Base-by-base conservation (phyloP, 2,329 filamentous ascomycete species). In the Xylariaceae sp. region DNA sequence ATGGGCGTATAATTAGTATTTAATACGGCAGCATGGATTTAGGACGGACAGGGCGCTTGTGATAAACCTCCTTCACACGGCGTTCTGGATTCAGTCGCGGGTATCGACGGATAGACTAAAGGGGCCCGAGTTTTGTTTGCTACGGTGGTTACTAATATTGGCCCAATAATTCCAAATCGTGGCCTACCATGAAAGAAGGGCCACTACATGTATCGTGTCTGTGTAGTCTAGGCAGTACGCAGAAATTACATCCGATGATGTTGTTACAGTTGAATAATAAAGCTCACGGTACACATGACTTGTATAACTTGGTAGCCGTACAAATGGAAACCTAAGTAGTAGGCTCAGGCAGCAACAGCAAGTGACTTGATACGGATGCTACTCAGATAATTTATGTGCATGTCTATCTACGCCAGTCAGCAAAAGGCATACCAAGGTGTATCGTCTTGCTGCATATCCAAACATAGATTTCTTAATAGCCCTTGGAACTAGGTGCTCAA, bases 1-100 rank as follows among this genome's bases (percentile, higher is more conserved):
- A 97, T 97, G 92, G 90, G 91, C 5, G 88, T 96, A 40, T 96
- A 80, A 51, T 23, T 41, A 12, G 19, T 50, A 29, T 23, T 23
- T 14, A 10, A 37, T 19, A 40, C 41, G 40, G 40, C 40, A 51
- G 52, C 52, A 48, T 56, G 44, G 41, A 53, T 54, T 45, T 49
- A 37, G 32, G 42, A 42, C 48, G 43, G 80, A 43, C 20, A 21
- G 41, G 19, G 37, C 32, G 54, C 44, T 47, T 23, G 20, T 52
- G 23, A 42, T 45, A 49, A n/a, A n/a, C 37, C 44, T 56, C 53
- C 29, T 46, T 47, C 20, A 32, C 29, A 47, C 51, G 52, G 57
- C 60, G 60, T 62, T 59, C 42, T 55, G 59, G 47, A 61, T 58
- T 60, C 65, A 65, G 58, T 65, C 64, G 62, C 41, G 61, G 53